phyloP scores from a whole-genome alignment of 371 early-diverging fungal genomes.

The Chytridiales sp. region DNA sequence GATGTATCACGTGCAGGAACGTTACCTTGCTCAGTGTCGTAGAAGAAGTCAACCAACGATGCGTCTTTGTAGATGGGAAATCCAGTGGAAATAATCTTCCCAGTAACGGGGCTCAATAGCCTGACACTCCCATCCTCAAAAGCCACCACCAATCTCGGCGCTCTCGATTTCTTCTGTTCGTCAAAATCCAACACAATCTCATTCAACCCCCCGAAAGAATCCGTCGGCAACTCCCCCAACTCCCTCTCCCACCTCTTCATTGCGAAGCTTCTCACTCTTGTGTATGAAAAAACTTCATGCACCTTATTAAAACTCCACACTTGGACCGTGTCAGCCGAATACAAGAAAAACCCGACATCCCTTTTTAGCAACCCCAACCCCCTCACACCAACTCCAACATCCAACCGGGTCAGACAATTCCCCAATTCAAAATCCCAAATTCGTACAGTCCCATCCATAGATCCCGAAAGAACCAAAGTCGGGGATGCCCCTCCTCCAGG shows the following conservation, averaged over 20 bases:
- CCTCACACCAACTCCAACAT: slow-evolving; percentile 14
- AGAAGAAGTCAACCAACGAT: slow-evolving; percentile 19
- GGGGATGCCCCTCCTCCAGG: slow-evolving; percentile 4
- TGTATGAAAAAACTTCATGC: background rate
- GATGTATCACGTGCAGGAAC: background rate
- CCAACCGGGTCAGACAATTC: slow-evolving; percentile 52
- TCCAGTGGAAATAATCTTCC: slow-evolving; percentile 29
- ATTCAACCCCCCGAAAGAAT: too few relatives aligned
- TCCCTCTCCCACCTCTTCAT: slow-evolving; percentile 9
- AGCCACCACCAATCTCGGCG: slow-evolving; percentile 32
- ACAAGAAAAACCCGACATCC: slow-evolving; percentile 33
- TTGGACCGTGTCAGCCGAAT: slow-evolving; percentile 18
- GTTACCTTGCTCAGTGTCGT: slow-evolving; percentile 4
- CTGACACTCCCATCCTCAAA: slow-evolving; percentile 36
- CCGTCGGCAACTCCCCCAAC: too few relatives aligned
- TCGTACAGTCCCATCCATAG: slow-evolving; percentile 84
- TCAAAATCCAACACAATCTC: too few relatives aligned
- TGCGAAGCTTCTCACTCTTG: slow-evolving; percentile 19
- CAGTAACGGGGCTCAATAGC: slow-evolving; percentile 39
- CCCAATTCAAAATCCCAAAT: slow-evolving; percentile 97
- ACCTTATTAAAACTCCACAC: slow-evolving; percentile 40
- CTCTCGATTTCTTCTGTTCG: slow-evolving; percentile 13
- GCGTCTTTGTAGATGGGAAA: slow-evolving; percentile 43
- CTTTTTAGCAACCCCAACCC: slow-evolving; percentile 30
- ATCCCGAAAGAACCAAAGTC: slow-evolving; percentile 38